Evolutionary conservation across 169 alveolate species (phyloP), one percentile per base, ranked within the genome.

Genomic region (Cryptosporidium felis): DNA sequence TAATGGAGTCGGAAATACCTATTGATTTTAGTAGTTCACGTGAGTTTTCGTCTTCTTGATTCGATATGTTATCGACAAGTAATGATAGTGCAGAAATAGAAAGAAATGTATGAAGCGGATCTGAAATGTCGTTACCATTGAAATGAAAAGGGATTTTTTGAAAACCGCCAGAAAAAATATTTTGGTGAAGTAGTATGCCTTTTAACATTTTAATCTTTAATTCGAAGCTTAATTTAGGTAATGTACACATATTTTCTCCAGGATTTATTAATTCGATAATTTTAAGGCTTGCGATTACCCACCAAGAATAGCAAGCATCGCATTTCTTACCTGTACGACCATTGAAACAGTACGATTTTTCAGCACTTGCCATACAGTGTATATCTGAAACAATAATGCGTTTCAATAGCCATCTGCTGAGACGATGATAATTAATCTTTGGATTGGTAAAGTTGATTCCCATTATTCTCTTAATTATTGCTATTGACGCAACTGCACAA

Each of bases 81-180:
- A 74, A 36, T 18, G 91, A 40, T 36, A 82, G 80, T 16, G 91
- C 91, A 5, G 93, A 88, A 49, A 90, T 80, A 41, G 90, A 90
- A 56, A 90, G 88, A 44, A 90, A 90, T 12, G 93, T 90, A 62
- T 90, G 93, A 5, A 85, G 88, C 5, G 93, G 93, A 59, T 90
- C 93, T 5, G 91, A 80, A 60, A 5, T 62, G 36, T 41, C 60
- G 63, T 12, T 80, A 44, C 67, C 59, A 81, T 18, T 80, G 51
- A 23, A 65, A 62, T 16, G 49, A 66, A 41, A 74, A 3, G 85
- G 85, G 14, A 41, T 30, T 53, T 56, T 74, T 28, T 74, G 85
- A 34, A 74, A 74, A 36, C 85, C 85, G 67, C 85, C 85, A 53
- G 21, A 36, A 36, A 6, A 32, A 26, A 6, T 38, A 38, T 74